Evolutionary conservation across 1,284 basidiomycete species (phyloP), one percentile per base, ranked within the genome.

Genomic region (Prillingera fragicola): DNA sequence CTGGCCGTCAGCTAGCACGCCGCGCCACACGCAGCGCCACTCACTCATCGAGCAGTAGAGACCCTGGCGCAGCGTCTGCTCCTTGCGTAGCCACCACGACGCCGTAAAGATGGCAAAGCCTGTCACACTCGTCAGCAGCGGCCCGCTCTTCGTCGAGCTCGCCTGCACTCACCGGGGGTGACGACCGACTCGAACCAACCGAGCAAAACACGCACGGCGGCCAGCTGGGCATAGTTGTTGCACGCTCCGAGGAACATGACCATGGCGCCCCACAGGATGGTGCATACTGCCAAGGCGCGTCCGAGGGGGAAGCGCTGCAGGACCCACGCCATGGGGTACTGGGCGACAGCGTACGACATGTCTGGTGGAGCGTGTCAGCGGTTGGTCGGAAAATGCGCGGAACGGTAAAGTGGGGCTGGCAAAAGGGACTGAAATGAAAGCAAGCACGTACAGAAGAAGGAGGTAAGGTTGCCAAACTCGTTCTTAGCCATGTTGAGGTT

Each of bases 41-140:
- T 33, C 41, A 43, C 53, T 59, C 57, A 55, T 54, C 14, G 55
- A 42, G 38, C 48, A 57, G 43, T 54, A 59, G 33, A 52, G 39
- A 18, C 42, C 45, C 23, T 47, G 48, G n/a, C 59, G 43, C 3
- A 59, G 25, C 1, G 56, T 57, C 29, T 54, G 45, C 38, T 60
- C 59, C 1, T 27, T 19, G 12, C 57, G 45, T 28, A 59, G 56
- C 47, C 60, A 62, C 60, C 60, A 62, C 2, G 60, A 58, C 8
- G 58, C 33, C 13, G 54, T 45, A 36, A 62, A 51, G 26, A 62
- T 35, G n/a, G 56, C 48, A 40, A 57, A 62, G 28, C 56, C 54
- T 23, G 56, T 48, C 8, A 48, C 13, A 31, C n/a, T 17, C 4
- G n/a, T 5, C n/a, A 8, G 14, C 4, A 8, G 29, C 8, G 9